Evolutionary conservation across 768 basidiomycete genomes (phyloP), one percentile per base, ranked within the genome.

Genomic region (Aureoboletus auriporus): DNA sequence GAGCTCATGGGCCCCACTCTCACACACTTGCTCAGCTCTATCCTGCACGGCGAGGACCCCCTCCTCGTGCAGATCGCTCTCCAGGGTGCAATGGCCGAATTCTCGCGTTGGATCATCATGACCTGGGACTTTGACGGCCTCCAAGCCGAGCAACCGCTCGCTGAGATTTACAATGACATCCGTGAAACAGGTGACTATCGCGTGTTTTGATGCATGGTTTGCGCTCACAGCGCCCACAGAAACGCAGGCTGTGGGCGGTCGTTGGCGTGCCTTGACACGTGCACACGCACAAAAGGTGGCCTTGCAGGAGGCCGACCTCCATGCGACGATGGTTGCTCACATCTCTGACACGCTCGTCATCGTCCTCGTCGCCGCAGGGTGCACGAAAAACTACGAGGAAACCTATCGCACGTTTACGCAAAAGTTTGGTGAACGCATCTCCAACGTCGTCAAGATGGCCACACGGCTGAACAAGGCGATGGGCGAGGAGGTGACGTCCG

Each of bases 401-500:
- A 34, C 50, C 29, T 67, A 67, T 40, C 65, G 65, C 47, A 37
- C 30, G 0, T 67, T 67, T 50, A 58, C 65, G 4, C 65, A 65
- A 56, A 62, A 61, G 51, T 69, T 70, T 16, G 68, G 66, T 5
- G 68, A 69, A 42, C 68, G 65, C 8, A 39, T 68, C 6, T 64
- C 65, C 42, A 70, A 68, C 41, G 52, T 68, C 1, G 68, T 70
- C 31, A 66, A 59, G 44, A 57, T 65, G 63, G 62, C 69, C 0
- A 40, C 56, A 1, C 56, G 64, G 33, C 36, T 68, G 30, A 67
- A 69, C 54, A 79, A 75, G 59, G 76, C 75, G 10, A 73, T 83
- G 41, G 80, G 81, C 1, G 78, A 82, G 60, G 77, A 76, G 43
- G 69, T 84, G 39, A 78, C 77, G 2, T 76, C 74, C 2, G 77